phyloP scores from a whole-genome alignment of 2,329 filamentous ascomycete species.

The Colletotrichum spaethianum region DNA sequence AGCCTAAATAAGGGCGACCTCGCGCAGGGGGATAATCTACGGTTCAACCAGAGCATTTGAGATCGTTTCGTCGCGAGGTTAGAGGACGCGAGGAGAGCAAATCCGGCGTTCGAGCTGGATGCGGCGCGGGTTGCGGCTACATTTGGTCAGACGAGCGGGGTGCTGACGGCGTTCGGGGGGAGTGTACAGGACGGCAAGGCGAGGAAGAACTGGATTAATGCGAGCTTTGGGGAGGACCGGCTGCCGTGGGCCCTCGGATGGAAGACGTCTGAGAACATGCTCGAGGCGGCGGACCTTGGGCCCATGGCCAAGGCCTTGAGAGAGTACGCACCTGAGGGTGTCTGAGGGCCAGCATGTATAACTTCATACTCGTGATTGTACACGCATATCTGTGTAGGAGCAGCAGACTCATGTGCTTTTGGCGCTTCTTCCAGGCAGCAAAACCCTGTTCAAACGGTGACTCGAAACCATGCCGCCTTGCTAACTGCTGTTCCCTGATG shows the following conservation, averaged over 20 bases:
- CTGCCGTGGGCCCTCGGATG: conserved; percentile 16
- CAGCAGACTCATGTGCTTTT: too few species aligned
- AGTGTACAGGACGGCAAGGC: conserved; percentile 21
- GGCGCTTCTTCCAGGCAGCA: too few species aligned
- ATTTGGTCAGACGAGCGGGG: conserved; percentile 22
- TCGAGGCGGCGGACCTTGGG: neutral
- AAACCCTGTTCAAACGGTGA: too few species aligned
- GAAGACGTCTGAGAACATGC: conserved; percentile 4
- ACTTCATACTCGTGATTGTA: neutral
- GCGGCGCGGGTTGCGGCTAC: conserved; percentile 5
- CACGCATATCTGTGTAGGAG: neutral
- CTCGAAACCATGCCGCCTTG: too few species aligned
- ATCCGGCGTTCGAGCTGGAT: conserved; percentile 9
- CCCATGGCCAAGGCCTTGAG: conserved; percentile 18
- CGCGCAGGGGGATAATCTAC: conserved; percentile 11
- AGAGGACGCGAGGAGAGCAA: conserved; percentile 22
- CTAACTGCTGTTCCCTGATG: too few species aligned
- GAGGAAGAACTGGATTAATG: conserved; percentile 21
- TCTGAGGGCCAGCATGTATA: neutral
- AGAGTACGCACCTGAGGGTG: conserved; percentile 11
- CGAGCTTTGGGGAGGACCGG: conserved; percentile 20
- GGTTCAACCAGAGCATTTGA: conserved; percentile 20
- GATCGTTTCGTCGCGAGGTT: conserved; percentile 15
- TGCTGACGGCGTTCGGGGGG: conserved; percentile 8
- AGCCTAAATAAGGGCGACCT: conserved; percentile 21